Evolutionary conservation across 495 filamentous ascomycete genomes (phyloP).

Genomic region (Letharia lupina): DNA sequence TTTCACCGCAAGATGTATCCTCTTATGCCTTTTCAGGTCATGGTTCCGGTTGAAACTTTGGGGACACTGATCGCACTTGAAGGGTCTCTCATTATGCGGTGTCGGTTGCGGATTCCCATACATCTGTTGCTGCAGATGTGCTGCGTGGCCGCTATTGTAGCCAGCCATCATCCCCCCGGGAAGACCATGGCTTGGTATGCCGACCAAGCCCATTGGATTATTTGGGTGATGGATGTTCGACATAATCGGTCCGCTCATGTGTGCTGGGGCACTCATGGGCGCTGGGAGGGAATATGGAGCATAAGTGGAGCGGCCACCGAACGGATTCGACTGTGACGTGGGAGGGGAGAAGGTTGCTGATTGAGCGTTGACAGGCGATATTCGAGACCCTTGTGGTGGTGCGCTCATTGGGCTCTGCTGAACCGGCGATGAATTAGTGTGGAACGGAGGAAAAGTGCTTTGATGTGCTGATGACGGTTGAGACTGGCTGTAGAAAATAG

Average conservation of each 20-base stretch:
- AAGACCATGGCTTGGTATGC: slow-evolving; percentile 42
- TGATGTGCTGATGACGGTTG: slow-evolving; percentile 60
- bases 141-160: slow-evolving; percentile 51
- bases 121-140: slow-evolving; percentile 43
- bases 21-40: slow-evolving; percentile 89
- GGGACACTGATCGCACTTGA: slow-evolving; percentile 87
- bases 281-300: slow-evolving; percentile 48
- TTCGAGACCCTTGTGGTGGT: slow-evolving; percentile 40
- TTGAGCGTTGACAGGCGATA: slow-evolving; percentile 46
- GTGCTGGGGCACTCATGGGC: slow-evolving; percentile 35
- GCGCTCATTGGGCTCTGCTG: slow-evolving; percentile 54
- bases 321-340: slow-evolving; percentile 34
- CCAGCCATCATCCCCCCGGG: slow-evolving; percentile 35
- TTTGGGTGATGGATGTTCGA: slow-evolving; percentile 69
- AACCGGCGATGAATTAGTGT: slow-evolving; percentile 47
- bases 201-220: slow-evolving; percentile 58
- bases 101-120: slow-evolving; percentile 44
- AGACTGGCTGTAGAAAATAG: slow-evolving; percentile 47
- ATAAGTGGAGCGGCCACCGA: slow-evolving; percentile 40
- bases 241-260: slow-evolving; percentile 54
- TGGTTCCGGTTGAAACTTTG: slow-evolving; percentile 96
- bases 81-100: slow-evolving; percentile 70
- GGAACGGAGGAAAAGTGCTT: slow-evolving; percentile 48
- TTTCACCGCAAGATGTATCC: slow-evolving; percentile 92
- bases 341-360: slow-evolving; percentile 42